Base-by-base conservation (phyloP, 202 grass and related monocot species). In the Digitaria exilis region DNA sequence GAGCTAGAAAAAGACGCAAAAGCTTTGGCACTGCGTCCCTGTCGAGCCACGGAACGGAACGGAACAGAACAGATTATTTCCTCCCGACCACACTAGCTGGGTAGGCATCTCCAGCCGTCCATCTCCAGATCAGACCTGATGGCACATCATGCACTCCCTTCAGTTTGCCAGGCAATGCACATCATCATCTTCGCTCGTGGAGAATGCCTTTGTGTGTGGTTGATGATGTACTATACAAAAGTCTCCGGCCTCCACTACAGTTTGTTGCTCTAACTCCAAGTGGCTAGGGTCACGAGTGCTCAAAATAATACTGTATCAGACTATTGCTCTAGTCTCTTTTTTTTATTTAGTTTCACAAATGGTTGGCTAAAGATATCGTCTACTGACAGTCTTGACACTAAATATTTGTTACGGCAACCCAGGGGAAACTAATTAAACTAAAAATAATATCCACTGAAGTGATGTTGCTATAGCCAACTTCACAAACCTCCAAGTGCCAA, bases 101-200 rank as follows among this genome's bases (percentile, higher is more conserved):
- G 69, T 69, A 84, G 84, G 69, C 74, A 64, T 79, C 61, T 60
- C 31, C 74, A 75, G 68, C 84, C 80, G 52, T 79, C 68, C 80
- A 80, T 84, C 75, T 69, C 60, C 75, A 64, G 32, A 83, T 80
- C 88, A 78, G 75, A 83, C 82, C 79, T 86, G 79, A 83, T 35
- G 80, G 80, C 51, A 75, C 50, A 79, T 83, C 84, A 55, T 15
- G 32, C 69, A 55, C 79, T 78, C 65, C 6, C 65, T 79, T 72
- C 71, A 71, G 71, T 76, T 48, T 85, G 82, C 82, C 72, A 49
- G 65, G 35, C 71, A 86, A 22, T 58, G 72, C 73, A 59, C 67
- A 73, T 68, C 73, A 82, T 73, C 73, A 59, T 52, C 58, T 43
- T 45, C 60, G 39, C 61, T 57, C 26, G 26, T 58, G 84, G 67